Evolutionary conservation across 305 asterid genomes (phyloP), one percentile per base, ranked within the genome.

Genomic region (Solanum hybrid): DNA sequence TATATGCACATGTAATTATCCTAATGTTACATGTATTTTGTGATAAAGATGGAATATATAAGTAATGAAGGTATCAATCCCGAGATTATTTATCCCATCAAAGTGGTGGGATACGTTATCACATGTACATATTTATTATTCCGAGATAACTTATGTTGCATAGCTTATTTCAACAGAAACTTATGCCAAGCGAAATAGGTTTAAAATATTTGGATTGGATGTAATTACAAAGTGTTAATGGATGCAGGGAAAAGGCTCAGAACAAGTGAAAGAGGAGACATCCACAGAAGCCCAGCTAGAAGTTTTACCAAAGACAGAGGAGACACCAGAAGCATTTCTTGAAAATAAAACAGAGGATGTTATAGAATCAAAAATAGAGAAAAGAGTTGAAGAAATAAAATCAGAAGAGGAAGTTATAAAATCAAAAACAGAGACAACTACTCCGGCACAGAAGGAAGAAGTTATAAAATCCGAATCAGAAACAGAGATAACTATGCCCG

Each of bases 231-330:
- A 80, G 24, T 51, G 15, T 51, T 51, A 31, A 31, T 84, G 40
- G 42, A 19, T 84, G 79, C 51, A 94, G 93, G 93, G 35, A 3
- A 85, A 88, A 81, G 91, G 3, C 38, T 32, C 89, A 29, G 9
- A 84, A 31, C 40, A 82, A 45, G 87, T 82, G 17, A 82, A 60
- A 79, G 91, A 89, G 84, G 92, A 81, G 37, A 87, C 81, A 34
- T 36, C 78, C 15, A 88, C 31, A 84, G 2, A 84, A 84, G 31
- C 22, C n/a, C 27, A 87, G 4, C 10, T 38, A 12, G 35, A 86
- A n/a, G 89, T 88, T 78, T n/a, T 88, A 14, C 3, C 72, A 13
- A 88, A 40, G 38, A 78, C 88, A 7, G 66, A 90, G 60, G 66
- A 90, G 35, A 5, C 31, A 10, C 9, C 81, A 51, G 56, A 66